Base-by-base conservation (phyloP, 1,284 basidiomycete species). In the Meira miltonrushii region DNA sequence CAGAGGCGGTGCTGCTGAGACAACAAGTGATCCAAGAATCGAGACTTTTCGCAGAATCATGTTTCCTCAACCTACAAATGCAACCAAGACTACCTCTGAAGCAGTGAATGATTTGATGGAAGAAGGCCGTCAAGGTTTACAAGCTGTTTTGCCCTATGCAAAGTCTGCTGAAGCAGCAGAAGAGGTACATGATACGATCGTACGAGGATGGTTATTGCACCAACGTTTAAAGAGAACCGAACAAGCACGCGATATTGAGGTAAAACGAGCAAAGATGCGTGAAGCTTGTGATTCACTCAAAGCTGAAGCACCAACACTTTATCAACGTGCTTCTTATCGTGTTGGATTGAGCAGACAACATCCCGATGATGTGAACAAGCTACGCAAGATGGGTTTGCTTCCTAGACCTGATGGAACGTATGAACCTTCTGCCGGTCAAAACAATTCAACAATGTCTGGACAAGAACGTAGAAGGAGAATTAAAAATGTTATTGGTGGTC, bases 121-220 rank as follows among this genome's bases (percentile, higher is more conserved):
- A 25, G 50, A n/a, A 17, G 39, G 33, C 17, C 28, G 39, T 15
- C 28, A 37, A n/a, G 37, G 38, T 19, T 40, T 58, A 33, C 33
- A 17, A 10, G 17, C 53, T 21, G 50, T 44, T 9, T 54, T 65
- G 40, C 55, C 61, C 8, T 62, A 60, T 48, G 46, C 55, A 21
- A 48, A 13, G 5, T 33, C 28, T 3, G 23, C 17, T 44, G 43
- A 44, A 17, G 17, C 8, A 9, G 17, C 17, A 25, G 40, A 40
- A n/a, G 92, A 96, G 79, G 90, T 90, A 0, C 91, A 97, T 81
- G 86, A 91, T 69, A 97, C 92, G 7, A 92, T 97, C 64, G 88
- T 89, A 66, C 86, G 93, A 40, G 93, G 93, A 2, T 97, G 89
- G 88, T 81, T 87, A 57, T 83, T 97, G 19, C 86, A 88, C 80